Conservation (phyloP, 441 rosid genomes). For the Bruguiera hainesii region DNA sequence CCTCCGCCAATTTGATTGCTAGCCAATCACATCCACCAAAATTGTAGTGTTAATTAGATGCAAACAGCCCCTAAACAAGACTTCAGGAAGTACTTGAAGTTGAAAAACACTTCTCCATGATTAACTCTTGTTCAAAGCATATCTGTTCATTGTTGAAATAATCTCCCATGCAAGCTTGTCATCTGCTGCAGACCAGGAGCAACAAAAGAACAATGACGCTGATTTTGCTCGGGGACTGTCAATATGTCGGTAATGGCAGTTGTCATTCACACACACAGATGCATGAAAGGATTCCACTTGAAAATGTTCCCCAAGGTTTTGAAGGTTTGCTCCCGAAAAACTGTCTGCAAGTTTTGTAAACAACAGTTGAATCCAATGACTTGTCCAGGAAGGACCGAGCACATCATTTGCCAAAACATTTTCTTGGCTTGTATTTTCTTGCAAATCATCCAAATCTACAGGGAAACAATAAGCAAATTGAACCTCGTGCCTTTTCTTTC, state of each 20-base stretch:
- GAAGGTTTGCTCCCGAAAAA: slow-evolving; percentile 34
- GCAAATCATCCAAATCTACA: slow-evolving; percentile 15
- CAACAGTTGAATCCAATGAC: slow-evolving; percentile 36
- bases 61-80: background rate
- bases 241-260: slow-evolving; percentile 47
- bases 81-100: background rate
- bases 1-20: background rate
- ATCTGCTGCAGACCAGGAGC: slow-evolving; percentile 64
- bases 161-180: slow-evolving; percentile 70
- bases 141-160: slow-evolving; percentile 40
- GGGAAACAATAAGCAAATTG: slow-evolving; percentile 68
- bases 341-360: slow-evolving; percentile 31
- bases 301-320: slow-evolving; percentile 43
- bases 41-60: background rate
- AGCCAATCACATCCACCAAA: background rate
- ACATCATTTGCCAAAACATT: slow-evolving; percentile 18
- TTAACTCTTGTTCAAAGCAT: slow-evolving; percentile 9
- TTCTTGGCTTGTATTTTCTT: slow-evolving; percentile 16
- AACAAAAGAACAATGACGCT: slow-evolving; percentile 50
- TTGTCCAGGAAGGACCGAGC: slow-evolving; percentile 7
- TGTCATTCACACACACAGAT: slow-evolving; percentile 44
- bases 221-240: slow-evolving; percentile 15
- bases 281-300: slow-evolving; percentile 52
- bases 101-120: background rate
- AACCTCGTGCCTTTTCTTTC: slow-evolving; percentile 45